Percentiles rank a stretch among this genome's conserved stretches.
Evolutionary conservation across 768 basidiomycete species (phyloP).

Genomic region (Neoboletus subvelutipes): DNA sequence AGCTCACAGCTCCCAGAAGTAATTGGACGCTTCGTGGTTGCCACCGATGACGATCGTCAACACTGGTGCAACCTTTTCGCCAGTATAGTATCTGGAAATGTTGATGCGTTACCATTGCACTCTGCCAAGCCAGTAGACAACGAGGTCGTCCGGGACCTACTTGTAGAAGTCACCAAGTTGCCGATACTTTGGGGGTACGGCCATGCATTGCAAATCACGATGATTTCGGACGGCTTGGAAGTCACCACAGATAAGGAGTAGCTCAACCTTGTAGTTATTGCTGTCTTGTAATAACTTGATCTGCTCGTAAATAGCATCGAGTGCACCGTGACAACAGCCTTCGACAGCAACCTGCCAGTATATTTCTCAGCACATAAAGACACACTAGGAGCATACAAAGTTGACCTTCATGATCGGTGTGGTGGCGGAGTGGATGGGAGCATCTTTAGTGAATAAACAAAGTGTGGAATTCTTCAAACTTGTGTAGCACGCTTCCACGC

Average conservation of each 20-base stretch:
- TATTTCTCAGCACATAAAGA: slow-evolving; percentile 2
- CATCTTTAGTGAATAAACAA: no score
- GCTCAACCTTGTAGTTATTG: slow-evolving; percentile 70
- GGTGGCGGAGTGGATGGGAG: no score
- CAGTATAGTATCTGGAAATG: slow-evolving; percentile 75
- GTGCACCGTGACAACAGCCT: slow-evolving; percentile 93
- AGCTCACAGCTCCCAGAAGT: slow-evolving; percentile 91
- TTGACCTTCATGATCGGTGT: slow-evolving; percentile 26
- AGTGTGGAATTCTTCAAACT: no score
- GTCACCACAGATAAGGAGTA: slow-evolving; percentile 93
- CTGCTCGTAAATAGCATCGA: slow-evolving; percentile 78
- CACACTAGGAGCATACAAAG: background rate
- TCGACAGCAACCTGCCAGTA: slow-evolving; percentile 92
- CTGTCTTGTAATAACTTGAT: slow-evolving; percentile 60
- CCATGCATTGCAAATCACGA: slow-evolving; percentile 85
- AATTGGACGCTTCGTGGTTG: slow-evolving; percentile 96
- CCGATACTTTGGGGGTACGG: slow-evolving; percentile 88
- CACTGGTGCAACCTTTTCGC: slow-evolving; percentile 76
- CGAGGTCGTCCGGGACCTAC: slow-evolving; percentile 38
- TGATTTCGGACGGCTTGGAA: slow-evolving; percentile 90
- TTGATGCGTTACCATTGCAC: slow-evolving; percentile 1
- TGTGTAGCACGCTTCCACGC: no score
- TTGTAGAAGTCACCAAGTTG: slow-evolving; percentile 81
- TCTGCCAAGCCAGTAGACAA: background rate
- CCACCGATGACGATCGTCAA: slow-evolving; percentile 95